phyloP scores from a whole-genome alignment of 2,329 filamentous ascomycete species.

The Knufia petricola region DNA sequence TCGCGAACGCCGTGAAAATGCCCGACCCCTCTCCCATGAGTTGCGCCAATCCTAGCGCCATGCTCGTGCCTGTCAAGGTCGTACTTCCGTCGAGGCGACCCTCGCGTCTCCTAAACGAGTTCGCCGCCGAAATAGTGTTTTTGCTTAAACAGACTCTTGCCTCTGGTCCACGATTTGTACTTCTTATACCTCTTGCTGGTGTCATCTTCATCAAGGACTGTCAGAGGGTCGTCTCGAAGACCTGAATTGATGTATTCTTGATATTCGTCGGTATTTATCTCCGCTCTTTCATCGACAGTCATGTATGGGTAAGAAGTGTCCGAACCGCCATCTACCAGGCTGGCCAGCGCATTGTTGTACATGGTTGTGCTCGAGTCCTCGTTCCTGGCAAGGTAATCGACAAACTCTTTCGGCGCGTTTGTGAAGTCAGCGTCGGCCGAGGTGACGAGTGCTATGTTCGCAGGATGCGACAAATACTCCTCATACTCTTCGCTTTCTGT shows the following conservation, averaged over 20 bases:
- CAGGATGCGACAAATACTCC: slow-evolving; percentile 79
- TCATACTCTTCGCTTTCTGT: slow-evolving; percentile 69
- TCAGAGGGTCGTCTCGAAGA: slow-evolving; percentile 72
- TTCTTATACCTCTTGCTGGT: slow-evolving; percentile 94
- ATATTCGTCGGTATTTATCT: slow-evolving; percentile 64
- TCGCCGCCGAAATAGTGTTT: slow-evolving; percentile 34
- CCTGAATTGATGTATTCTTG: slow-evolving; percentile 55
- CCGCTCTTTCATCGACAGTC: slow-evolving; percentile 41
- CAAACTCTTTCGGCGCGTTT: slow-evolving; percentile 50
- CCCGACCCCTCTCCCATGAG: too few species aligned
- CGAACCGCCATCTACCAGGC: background rate
- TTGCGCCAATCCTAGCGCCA: background rate
- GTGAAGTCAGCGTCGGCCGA: slow-evolving; percentile 29
- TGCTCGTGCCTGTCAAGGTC: too few species aligned
- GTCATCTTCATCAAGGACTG: slow-evolving; percentile 76
- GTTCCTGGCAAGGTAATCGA: slow-evolving; percentile 59
- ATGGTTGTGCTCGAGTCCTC: slow-evolving; percentile 3
- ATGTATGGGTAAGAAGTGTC: slow-evolving; percentile 13
- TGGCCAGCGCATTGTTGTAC: background rate
- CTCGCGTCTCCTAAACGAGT: slow-evolving; percentile 1
- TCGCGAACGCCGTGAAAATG: too few species aligned
- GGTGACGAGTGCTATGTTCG: slow-evolving; percentile 65
- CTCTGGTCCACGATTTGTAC: slow-evolving; percentile 84
- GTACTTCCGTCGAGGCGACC: too few species aligned
- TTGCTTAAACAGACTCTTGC: slow-evolving; percentile 95